Percentiles rank a stretch among this genome's conserved stretches.
Evolutionary conservation across 345 rosid species (phyloP).

Genomic region (Salix exigua): DNA sequence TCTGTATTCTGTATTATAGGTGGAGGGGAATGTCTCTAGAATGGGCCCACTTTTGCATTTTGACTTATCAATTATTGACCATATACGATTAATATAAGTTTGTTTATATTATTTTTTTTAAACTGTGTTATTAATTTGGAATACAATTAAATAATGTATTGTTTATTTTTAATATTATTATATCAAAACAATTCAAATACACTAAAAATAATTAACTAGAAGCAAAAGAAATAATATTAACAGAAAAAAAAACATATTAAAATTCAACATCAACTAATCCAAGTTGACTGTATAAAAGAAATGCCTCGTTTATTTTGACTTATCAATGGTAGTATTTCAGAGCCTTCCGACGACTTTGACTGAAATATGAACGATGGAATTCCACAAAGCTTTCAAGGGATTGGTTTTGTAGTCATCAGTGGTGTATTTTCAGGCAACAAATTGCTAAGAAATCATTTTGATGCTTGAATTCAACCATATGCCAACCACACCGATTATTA

Average conservation of each 20-base stretch:
- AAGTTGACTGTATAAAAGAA: too few relatives aligned
- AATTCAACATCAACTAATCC: too few relatives aligned
- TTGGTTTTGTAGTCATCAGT: not conserved
- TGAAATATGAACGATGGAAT: not conserved
- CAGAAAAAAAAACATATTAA: too few relatives aligned
- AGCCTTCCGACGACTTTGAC: too few relatives aligned
- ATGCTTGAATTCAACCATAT: constrained; percentile 3
- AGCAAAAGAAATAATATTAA: too few relatives aligned
- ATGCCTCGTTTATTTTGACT: constrained; percentile 13
- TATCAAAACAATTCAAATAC: too few relatives aligned
- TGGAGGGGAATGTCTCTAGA: constrained; percentile 16
- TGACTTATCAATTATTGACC: not conserved
- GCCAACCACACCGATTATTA: constrained; percentile 10
- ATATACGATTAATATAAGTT: not conserved
- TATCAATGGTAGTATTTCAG: not conserved
- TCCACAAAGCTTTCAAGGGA: not conserved
- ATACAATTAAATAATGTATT: too few relatives aligned
- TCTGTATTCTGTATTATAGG: constrained; percentile 8
- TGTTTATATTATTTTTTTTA: too few relatives aligned
- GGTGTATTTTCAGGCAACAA: not conserved
- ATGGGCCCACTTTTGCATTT: not conserved
- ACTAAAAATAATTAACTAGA: too few relatives aligned
- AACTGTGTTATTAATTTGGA: too few relatives aligned
- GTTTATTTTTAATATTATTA: too few relatives aligned
- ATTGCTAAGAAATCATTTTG: not conserved